These are phyloP conservation scores for Cutaneotrichosporon cavernicola DNA, from an alignment of 1,284 basidiomycete genomes.

Conservation along the genomic window DNA sequence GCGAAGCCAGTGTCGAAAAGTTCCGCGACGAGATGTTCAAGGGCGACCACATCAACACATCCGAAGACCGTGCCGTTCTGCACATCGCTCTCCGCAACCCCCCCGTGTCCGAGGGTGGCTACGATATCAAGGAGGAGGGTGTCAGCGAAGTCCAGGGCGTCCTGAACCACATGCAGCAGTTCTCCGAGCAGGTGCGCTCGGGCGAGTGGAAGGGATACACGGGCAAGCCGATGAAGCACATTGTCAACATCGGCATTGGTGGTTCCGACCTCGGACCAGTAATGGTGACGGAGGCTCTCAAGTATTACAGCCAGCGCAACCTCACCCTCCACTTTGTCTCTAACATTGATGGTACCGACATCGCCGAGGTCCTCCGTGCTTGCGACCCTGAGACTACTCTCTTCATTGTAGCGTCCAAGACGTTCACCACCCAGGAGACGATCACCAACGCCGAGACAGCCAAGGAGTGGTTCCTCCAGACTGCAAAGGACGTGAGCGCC, in stretches of 20 bases:
- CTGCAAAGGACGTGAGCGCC: constrained; percentile 67
- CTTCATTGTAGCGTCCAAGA: constrained; percentile 98
- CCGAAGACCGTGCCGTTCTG: constrained; percentile 92
- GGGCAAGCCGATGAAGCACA: constrained; percentile 86
- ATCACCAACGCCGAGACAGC: constrained; percentile 97
- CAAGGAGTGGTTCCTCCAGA: constrained; percentile 86
- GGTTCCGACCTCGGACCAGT: constrained; percentile 97
- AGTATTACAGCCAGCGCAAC: constrained; percentile 86
- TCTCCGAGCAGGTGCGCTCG: constrained; percentile 78
- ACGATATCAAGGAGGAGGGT: constrained; percentile 72
- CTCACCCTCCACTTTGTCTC: constrained; percentile 87
- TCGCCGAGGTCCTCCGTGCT: constrained; percentile 79
- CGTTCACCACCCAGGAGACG: constrained; percentile 99
- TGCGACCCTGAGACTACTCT: constrained; percentile 91
- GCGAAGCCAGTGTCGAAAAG: constrained; percentile 81
- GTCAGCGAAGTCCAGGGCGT: constrained; percentile 76
- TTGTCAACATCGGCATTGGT: constrained; percentile 99
- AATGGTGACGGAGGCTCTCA: constrained; percentile 98
- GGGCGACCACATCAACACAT: constrained; percentile 97
- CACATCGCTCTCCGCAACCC: constrained; percentile 89
- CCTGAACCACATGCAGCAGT: constrained; percentile 86
- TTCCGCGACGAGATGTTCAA: constrained; percentile 90
- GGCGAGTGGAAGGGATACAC: constrained; percentile 96
- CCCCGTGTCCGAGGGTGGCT: constrained; percentile 59
- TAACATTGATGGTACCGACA: constrained; percentile 97